Conservation (phyloP, 2,329 filamentous ascomycete genomes). For the Aquanectria penicillioides region DNA sequence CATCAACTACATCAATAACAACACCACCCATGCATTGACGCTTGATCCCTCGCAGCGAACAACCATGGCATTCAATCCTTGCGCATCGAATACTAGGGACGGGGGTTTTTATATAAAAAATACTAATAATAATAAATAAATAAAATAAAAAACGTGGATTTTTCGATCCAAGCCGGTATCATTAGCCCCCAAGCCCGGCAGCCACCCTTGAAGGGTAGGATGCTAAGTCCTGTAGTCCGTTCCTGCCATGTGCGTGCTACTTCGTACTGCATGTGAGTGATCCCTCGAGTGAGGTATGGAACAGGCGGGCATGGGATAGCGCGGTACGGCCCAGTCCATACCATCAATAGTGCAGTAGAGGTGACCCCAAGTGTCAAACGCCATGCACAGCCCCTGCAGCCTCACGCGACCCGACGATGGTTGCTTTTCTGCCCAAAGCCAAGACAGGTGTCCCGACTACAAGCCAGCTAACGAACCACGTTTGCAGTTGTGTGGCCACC, state of each 20-base stretch:
- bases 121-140: no score
- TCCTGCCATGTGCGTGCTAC: neutral
- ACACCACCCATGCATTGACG: no score
- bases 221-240: neutral
- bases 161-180: no score
- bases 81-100: no score
- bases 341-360: neutral
- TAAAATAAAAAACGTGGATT: no score
- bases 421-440: conserved; percentile 4
- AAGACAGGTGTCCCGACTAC: neutral
- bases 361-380: conserved; percentile 12
- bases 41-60: no score
- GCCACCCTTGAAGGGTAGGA: neutral
- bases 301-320: no score
- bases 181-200: neutral
- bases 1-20: no score
- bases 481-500: neutral
- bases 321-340: neutral
- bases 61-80: no score
- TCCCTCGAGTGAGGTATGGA: no score
- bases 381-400: conserved; percentile 21
- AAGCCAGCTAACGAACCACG: neutral
- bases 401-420: conserved; percentile 17
- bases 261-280: conserved; percentile 1
- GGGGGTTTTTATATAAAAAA: no score